Evolutionary conservation across 2,329 filamentous ascomycete species (phyloP).

Genomic region (Ophiocordyceps camponoti-leonardi): DNA sequence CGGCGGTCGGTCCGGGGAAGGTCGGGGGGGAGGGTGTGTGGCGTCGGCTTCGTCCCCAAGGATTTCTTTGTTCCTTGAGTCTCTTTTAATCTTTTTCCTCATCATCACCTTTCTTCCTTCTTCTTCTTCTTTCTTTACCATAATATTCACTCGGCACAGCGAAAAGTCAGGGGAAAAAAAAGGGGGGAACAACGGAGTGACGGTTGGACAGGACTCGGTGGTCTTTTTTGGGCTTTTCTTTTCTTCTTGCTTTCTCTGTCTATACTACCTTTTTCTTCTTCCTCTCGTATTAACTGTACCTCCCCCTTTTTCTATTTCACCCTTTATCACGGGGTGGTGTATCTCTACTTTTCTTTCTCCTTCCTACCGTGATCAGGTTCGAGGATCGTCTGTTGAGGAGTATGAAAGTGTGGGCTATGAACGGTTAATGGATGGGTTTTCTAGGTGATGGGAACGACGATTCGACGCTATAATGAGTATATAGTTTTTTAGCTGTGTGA

Average conservation of each 20-base stretch:
- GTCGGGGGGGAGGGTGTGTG: not conserved
- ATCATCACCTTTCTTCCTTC: not conserved
- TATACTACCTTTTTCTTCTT: not conserved
- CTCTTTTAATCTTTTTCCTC: not conserved
- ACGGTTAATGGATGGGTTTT: too few relatives aligned
- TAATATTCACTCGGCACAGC: not conserved
- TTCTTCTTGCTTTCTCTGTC: not conserved
- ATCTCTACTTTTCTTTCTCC: too few relatives aligned
- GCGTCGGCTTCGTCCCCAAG: not conserved
- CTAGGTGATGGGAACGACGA: not conserved
- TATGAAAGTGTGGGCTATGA: too few relatives aligned
- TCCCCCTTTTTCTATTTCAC: too few relatives aligned
- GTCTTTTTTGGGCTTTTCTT: not conserved
- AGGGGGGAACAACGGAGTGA: not conserved
- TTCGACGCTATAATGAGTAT: not conserved
- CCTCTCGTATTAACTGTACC: not conserved
- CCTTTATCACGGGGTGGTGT: too few relatives aligned
- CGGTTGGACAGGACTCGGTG: not conserved
- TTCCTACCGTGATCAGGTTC: too few relatives aligned
- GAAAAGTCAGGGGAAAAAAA: not conserved
- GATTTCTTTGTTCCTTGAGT: too few relatives aligned
- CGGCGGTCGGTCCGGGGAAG: not conserved
- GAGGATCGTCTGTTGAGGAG: not conserved
- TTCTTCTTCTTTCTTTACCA: not conserved
- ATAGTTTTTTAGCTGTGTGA: too few relatives aligned